Percentiles rank a stretch among this genome's conserved stretches.
Evolutionary conservation across 192 early-diverging fungal species (phyloP).

Genomic region (Backusella parvicylindrica): DNA sequence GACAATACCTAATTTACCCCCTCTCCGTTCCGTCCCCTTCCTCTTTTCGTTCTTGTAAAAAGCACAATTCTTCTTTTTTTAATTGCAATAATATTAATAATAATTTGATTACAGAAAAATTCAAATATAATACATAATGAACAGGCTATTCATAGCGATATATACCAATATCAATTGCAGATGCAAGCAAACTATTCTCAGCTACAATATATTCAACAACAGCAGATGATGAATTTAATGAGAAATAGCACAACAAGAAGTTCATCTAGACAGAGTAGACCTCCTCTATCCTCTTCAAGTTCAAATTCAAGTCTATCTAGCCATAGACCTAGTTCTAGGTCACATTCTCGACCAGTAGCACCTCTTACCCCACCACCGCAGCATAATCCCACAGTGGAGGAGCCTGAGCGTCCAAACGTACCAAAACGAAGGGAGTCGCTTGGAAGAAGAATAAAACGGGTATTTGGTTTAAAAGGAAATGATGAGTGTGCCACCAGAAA

Average conservation of each 20-base stretch:
- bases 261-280: neutral
- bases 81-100: neutral
- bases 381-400: neutral
- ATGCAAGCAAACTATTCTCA: slow-evolving; percentile 6
- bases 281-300: neutral
- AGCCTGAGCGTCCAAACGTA: neutral
- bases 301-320: neutral
- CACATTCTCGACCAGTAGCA: neutral
- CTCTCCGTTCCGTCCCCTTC: neutral
- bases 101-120: neutral
- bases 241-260: neutral
- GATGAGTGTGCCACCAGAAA: neutral
- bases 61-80: neutral
- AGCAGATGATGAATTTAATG: slow-evolving; percentile 1
- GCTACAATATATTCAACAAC: slow-evolving; percentile 1
- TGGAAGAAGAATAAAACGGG: neutral
- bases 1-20: neutral
- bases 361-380: neutral
- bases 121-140: neutral
- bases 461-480: neutral
- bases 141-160: neutral
- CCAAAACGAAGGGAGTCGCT: slow-evolving; percentile 8
- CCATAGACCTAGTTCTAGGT: neutral
- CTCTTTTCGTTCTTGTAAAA: neutral
- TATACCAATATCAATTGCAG: slow-evolving; percentile 8